Base-by-base conservation (phyloP, 352 stramenopile genomes). In the Phytophthora colocasiae region DNA sequence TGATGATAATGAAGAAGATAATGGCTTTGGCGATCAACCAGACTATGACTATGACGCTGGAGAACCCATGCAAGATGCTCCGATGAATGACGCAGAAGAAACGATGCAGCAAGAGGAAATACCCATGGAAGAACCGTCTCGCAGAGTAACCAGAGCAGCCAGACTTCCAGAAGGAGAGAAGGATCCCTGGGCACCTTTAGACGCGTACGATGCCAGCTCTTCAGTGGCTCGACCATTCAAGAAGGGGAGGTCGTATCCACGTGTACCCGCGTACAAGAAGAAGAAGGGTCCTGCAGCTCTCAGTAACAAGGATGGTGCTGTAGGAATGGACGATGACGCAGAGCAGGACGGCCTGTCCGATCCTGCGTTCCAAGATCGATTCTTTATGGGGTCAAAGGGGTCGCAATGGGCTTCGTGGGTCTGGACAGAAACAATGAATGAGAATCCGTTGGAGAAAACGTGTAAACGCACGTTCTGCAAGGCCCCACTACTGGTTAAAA, bases 331-430 rank as follows among this genome's bases (percentile, higher is more conserved):
- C 1, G 73, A 81, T n/a, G 69, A 77, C 36, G 64, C 74, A n/a
- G 66, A 68, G 4, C 50, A 79, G 14, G 78, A 86, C 19, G 84
- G 82, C 1, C 50, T 93, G 14, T 81, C 87, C 2, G 84, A 93
- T 24, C 82, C 78, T 17, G 66, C 66, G 3, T 93, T 93, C 54
- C 82, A 86, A 31, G 75, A 88, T 12, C 75, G 80, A 7, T 93
- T 91, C 57, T 75, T 93, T 47, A 71, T 77, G 24, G 66, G 66
- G n/a, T 73, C 73, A 1, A 74, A 78, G 14, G 63, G 72, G 9
- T 70, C 79, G 32, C 82, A 91, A 41, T 93, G 84, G 84, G 69
- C 82, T 12, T 89, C 84, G 45, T 93, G 82, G 85, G 77, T 93
- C 22, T 91, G 82, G 82, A 81, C 77, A 1, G 77, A 93, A 57